Evolutionary conservation across 768 basidiomycete genomes (phyloP).

Genomic region (Hebeloma cylindrosporum): DNA sequence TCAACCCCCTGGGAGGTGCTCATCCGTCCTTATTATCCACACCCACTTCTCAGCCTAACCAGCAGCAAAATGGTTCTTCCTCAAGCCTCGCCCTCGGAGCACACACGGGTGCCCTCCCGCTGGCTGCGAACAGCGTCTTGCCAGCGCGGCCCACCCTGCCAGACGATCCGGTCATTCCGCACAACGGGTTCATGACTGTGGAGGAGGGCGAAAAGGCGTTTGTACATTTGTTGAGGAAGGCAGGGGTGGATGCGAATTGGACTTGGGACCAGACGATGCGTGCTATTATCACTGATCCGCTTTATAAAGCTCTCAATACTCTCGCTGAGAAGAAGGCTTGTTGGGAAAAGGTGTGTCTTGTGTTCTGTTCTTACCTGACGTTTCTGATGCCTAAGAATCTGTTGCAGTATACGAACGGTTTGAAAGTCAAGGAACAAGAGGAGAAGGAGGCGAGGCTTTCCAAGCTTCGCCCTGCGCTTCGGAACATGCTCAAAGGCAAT

Average conservation of each 20-base stretch:
- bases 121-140: conserved; percentile 56
- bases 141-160: conserved; percentile 79
- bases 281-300: conserved; percentile 95
- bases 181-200: conserved; percentile 82
- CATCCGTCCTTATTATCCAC: conserved; percentile 48
- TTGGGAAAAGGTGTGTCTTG: conserved; percentile 82
- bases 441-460: conserved; percentile 81
- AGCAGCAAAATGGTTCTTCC: conserved; percentile 43
- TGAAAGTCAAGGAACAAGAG: conserved; percentile 81
- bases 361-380: background rate
- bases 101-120: conserved; percentile 58
- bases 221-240: conserved; percentile 82
- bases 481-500: conserved; percentile 84
- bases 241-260: conserved; percentile 89
- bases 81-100: conserved; percentile 47
- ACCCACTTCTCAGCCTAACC: conserved; percentile 49
- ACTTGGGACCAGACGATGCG: conserved; percentile 99
- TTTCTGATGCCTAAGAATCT: conserved; percentile 7
- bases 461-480: conserved; percentile 82
- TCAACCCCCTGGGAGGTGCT: conserved; percentile 52
- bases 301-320: conserved; percentile 92
- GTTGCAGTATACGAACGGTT: conserved; percentile 69
- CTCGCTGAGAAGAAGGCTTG: conserved; percentile 92
- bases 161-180: conserved; percentile 85
- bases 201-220: conserved; percentile 97